Evolutionary conservation across 352 stramenopile genomes (phyloP).

Genomic region (Pythium dissimile): DNA sequence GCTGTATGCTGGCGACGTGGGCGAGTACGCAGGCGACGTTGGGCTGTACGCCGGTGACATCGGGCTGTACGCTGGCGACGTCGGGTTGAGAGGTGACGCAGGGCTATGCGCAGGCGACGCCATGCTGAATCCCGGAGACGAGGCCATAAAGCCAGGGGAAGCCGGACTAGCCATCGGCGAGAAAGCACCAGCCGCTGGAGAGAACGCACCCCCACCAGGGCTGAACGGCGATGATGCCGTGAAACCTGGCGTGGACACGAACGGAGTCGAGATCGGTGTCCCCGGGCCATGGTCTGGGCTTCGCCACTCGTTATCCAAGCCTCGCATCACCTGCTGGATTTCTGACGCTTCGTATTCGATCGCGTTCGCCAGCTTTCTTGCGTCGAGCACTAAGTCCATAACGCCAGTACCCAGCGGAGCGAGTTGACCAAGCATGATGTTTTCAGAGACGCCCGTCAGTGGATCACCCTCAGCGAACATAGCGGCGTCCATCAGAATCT

Average conservation of each 20-base stretch:
- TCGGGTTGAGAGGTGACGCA: constrained; percentile 66
- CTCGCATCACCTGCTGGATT: constrained; percentile 89
- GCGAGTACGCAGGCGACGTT: constrained; percentile 60
- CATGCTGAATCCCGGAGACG: constrained; percentile 70
- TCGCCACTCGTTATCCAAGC: constrained; percentile 90
- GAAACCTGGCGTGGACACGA: constrained; percentile 79
- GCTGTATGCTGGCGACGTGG: constrained; percentile 77
- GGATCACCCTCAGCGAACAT: constrained; percentile 97
- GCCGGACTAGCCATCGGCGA: constrained; percentile 81
- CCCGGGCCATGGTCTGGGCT: constrained; percentile 73
- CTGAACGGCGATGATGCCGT: constrained; percentile 88
- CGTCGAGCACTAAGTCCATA: constrained; percentile 98
- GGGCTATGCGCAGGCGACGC: constrained; percentile 76
- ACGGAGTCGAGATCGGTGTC: constrained; percentile 85
- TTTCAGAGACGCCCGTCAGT: constrained; percentile 97
- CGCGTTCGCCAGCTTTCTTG: constrained; percentile 96
- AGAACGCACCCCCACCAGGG: constrained; percentile 84
- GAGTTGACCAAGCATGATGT: constrained; percentile 98
- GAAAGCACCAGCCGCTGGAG: constrained; percentile 81
- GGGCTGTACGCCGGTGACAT: constrained; percentile 88
- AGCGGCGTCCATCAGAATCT: constrained; percentile 99
- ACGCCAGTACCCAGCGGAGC: constrained; percentile 95
- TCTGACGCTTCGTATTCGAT: constrained; percentile 96
- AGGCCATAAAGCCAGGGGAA: constrained; percentile 72
- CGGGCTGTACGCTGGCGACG: constrained; percentile 85